Evolutionary conservation across 2,329 filamentous ascomycete genomes (phyloP), one percentile per base, ranked within the genome.

Genomic region (Ceratocystis ficicola): DNA sequence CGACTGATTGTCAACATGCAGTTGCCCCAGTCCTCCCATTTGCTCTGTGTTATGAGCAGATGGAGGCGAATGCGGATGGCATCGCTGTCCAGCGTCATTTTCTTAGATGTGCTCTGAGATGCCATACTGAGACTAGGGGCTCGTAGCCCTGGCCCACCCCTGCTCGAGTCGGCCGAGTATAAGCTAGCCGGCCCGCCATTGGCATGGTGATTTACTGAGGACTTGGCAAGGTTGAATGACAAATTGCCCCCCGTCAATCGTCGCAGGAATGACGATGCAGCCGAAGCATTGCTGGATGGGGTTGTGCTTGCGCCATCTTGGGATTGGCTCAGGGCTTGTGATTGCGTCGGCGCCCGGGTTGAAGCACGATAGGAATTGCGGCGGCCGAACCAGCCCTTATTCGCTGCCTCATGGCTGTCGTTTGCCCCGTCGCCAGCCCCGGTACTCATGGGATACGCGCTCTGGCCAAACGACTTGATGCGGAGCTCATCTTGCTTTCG

Each of bases 11-110:
- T 90, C 68, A 99, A 78, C 46, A 85, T 81, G 68, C 91, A 95
- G 70, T 89, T 86, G 69, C 94, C 93, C 77, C 92, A 86, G 73
- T 97, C 92, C 68, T 90, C 86, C 94, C 94, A 99, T 73, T 93
- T 93, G 62, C 85, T 85, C 12, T 84, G 79, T 1, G 83, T 79
- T 68, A 91, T 87, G 62, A 93, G 86, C 62, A 89, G 80, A 74
- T 97, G 96, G 12, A 97, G 82, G 44, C 91, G 83, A 70, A 96
- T 89, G 70, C 92, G 92, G 63, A 93, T 85, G 71, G 94, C 91
- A 65, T 86, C 86, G 66, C 90, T 85, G 65, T 86, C 88, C 25
- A 86, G 75, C 22, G 85, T 80, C 65, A 78, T 77, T 59, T 80
- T 80, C 5, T 77, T 77, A 68, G 76, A 77, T 71, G 78, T 78